Percentiles rank a stretch among this genome's conserved stretches.
These are phyloP conservation scores for Ophiosphaerella herpotricha DNA, from an alignment of 2,329 filamentous ascomycete species.

Conservation along the genomic window DNA sequence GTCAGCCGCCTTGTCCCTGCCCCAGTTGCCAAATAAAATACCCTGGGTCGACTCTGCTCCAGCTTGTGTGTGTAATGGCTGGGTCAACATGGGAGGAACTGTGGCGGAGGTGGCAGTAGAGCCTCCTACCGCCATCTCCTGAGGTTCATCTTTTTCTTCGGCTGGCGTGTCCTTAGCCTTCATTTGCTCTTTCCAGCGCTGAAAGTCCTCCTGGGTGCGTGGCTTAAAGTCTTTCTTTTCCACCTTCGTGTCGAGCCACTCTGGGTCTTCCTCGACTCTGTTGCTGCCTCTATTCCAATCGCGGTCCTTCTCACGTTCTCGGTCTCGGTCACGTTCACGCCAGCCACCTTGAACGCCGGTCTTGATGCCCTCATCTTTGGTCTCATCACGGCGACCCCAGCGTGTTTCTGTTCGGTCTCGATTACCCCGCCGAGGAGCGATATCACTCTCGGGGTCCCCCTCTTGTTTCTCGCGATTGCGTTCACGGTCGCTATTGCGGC, in stretches of 20 bases:
- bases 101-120: slow-evolving; percentile 23
- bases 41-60: slow-evolving; percentile 71
- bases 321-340: slow-evolving; percentile 51
- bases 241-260: slow-evolving; percentile 78
- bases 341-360: slow-evolving; percentile 60
- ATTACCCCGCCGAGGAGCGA: slow-evolving; percentile 62
- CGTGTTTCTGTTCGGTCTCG: slow-evolving; percentile 70
- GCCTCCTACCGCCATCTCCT: slow-evolving; percentile 25
- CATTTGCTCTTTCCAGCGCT: slow-evolving; percentile 93
- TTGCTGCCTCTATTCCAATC: slow-evolving; percentile 60
- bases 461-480: slow-evolving; percentile 58
- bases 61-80: slow-evolving; percentile 58
- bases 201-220: slow-evolving; percentile 88
- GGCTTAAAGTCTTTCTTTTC: slow-evolving; percentile 69
- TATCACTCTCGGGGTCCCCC: slow-evolving; percentile 48
- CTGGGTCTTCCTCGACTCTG: slow-evolving; percentile 70
- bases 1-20: slow-evolving; percentile 55
- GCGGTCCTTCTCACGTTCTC: slow-evolving; percentile 50
- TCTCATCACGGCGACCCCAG: slow-evolving; percentile 70
- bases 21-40: slow-evolving; percentile 73
- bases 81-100: slow-evolving; percentile 48
- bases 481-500: slow-evolving; percentile 60
- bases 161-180: slow-evolving; percentile 63
- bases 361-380: slow-evolving; percentile 53
- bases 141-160: slow-evolving; percentile 53